These are phyloP conservation scores for Porcisia hertigi DNA, from an alignment of 208 protist genomes.

Conservation along the genomic window DNA sequence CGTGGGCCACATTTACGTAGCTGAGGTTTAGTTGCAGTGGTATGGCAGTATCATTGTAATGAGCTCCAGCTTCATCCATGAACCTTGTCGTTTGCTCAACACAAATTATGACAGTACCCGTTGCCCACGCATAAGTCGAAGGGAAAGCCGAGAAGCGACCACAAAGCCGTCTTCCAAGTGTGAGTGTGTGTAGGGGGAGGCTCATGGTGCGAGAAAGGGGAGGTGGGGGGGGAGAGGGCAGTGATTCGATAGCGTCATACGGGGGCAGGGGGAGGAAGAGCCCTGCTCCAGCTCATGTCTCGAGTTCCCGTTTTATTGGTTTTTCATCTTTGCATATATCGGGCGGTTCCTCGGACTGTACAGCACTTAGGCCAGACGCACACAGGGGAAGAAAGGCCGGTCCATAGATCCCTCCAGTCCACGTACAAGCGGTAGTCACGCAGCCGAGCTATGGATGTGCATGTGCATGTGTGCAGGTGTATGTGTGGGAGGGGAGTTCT, in stretches of 20 bases:
- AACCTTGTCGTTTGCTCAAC: neutral
- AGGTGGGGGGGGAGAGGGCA: neutral
- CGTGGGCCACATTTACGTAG: slow-evolving; percentile 28
- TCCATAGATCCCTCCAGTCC: neutral
- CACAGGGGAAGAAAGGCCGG: neutral
- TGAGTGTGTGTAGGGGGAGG: neutral
- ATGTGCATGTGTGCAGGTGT: neutral
- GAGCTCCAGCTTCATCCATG: slow-evolving; percentile 1
- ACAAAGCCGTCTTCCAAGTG: neutral
- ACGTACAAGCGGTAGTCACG: neutral
- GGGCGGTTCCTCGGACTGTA: neutral
- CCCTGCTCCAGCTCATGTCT: neutral
- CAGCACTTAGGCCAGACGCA: neutral
- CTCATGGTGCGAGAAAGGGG: neutral
- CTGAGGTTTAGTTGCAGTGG: slow-evolving; percentile 16
- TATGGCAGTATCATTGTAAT: neutral
- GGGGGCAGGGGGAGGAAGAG: neutral
- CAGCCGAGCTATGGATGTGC: neutral
- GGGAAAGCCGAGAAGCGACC: neutral
- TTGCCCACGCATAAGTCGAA: neutral
- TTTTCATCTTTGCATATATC: neutral
- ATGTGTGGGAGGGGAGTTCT: neutral
- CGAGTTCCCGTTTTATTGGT: neutral
- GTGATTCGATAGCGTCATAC: neutral
- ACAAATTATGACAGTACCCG: neutral